A percentile compares a stretch with the other conserved stretches of the same genome.
phyloP scores from a whole-genome alignment of 2,329 filamentous ascomycete genomes.

The Chaetomiaceae sp. region DNA sequence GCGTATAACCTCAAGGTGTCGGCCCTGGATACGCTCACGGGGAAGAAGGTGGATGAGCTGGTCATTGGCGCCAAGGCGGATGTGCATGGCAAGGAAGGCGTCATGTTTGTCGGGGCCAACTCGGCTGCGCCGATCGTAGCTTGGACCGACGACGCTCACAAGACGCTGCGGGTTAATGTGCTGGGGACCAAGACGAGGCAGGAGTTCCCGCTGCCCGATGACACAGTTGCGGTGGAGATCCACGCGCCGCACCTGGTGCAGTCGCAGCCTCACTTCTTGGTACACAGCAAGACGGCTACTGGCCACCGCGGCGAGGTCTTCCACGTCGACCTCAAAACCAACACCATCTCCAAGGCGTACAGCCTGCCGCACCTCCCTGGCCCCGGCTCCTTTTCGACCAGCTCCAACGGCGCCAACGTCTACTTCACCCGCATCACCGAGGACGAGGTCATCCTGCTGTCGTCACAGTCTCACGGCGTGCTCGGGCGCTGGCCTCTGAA shows the following conservation, averaged over 20 bases:
- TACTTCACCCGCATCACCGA: slow-evolving; percentile 82
- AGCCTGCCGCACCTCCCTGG: slow-evolving; percentile 68
- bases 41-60: slow-evolving; percentile 67
- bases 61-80: slow-evolving; percentile 70
- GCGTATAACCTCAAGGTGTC: slow-evolving; percentile 75
- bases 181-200: slow-evolving; percentile 57
- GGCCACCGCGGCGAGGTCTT: slow-evolving; percentile 82
- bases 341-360: slow-evolving; percentile 70
- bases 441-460: slow-evolving; percentile 68
- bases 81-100: slow-evolving; percentile 57
- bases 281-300: slow-evolving; percentile 67
- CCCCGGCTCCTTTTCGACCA: slow-evolving; percentile 71
- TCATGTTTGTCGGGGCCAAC: slow-evolving; percentile 72
- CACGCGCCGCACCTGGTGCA: slow-evolving; percentile 71
- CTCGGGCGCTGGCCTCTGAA: slow-evolving; percentile 69
- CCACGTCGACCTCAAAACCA: slow-evolving; percentile 70
- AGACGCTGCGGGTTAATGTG: slow-evolving; percentile 66
- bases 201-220: slow-evolving; percentile 47
- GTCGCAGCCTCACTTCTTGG: slow-evolving; percentile 75
- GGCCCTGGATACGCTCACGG: slow-evolving; percentile 67
- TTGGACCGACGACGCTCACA: slow-evolving; percentile 63
- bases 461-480: slow-evolving; percentile 71
- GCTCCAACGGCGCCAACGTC: slow-evolving; percentile 72
- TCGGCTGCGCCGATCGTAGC: slow-evolving; percentile 69
- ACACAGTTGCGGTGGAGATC: slow-evolving; percentile 53